Evolutionary conservation across 2,329 filamentous ascomycete species (phyloP), one percentile per base, ranked within the genome.

Genomic region (Stachybotrys chlorohalonatus): DNA sequence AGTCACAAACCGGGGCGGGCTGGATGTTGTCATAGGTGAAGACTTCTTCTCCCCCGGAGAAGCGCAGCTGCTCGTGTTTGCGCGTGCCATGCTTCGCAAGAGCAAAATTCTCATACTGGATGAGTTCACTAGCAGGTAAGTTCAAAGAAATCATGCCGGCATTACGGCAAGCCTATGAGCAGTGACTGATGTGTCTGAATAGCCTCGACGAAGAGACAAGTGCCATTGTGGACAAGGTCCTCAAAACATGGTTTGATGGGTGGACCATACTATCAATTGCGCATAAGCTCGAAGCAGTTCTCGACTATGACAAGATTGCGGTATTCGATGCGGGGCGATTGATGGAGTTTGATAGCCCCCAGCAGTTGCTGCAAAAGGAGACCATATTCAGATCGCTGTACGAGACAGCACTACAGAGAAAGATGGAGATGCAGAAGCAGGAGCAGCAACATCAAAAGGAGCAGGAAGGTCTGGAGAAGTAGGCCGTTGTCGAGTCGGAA

Each of bases 31-130:
- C 0, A 68, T 78, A 42, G 59, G 63, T 2, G 61, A 68, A 7
- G 61, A 71, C 6, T 56, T 61, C 6, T 60, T 76, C 3, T 75
- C 72, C 1, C 70, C 75, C 49, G 78, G 78, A 0, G 73, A 82
- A 62, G 69, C 69, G 50, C 78, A 82, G 62, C 65, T 82, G 9
- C 76, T 82, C 55, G 75, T 71, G 46, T 63, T 82, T 1, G 77
- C 76, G 0, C 67, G 79, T 24, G 73, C 76, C 0, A 64, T 81
- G 13, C 58, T 80, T 30, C 63, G 69, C 8, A 68, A 62, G 51
- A 66, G 68, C 1, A 73, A 59, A 9, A 60, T 81, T 6, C 61
- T 79, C 2, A 64, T 80, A 2, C 57, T 78, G 6, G 75, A 78
- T 51, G 75, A 79, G 69, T 72, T 57, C 1, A 67, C 59, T 5